Base-by-base conservation (phyloP, 768 basidiomycete genomes). In the Tephrocybe sp. region DNA sequence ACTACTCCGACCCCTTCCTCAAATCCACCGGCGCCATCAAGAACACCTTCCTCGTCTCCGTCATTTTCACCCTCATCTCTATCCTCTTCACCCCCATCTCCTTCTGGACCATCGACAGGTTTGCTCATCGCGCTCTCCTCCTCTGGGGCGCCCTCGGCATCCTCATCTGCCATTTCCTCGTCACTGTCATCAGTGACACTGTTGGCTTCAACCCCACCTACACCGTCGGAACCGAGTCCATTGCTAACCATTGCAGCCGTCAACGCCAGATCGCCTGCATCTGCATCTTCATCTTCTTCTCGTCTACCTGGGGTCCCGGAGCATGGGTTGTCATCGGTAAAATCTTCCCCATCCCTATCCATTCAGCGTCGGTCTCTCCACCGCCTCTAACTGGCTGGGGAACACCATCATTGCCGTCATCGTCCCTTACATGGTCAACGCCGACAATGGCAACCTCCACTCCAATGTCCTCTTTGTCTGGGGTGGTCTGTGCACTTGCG, bases 101-200 rank as follows among this genome's bases (percentile, higher is more conserved):
- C 22, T 86, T 94, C 71, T 91, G 77, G 71, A 82, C 84, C 62
- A 80, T 94, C 49, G 92, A 94, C 67, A 77, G 75, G 43, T 80
- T 87, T 64, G 92, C 91, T 61, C 89, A 91, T 57, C 87, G 91
- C 49, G 75, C 78, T 34, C 78, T 94, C 48, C 80, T 93, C 50
- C 74, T 91, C 61, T 73, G 80, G 51, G 92, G 92, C 61, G 90
- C 91, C n/a, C 64, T 78, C 45, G 84, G 86, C 52, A 94, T 94
- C 92, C 75, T 80, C 57, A 54, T 92, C 60, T 94, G 90, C 76
- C 87, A 94, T 67, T 92, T 75, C 74, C 78, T 93, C 61, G 77
- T 91, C 56, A 64, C 73, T 15, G 66, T 80, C 24, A 79, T 81
- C 34, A 84, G 86, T 62, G 76, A 76, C 39, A 72, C 73, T 9